These are phyloP conservation scores for Wickerhamiella infanticola DNA, from an alignment of 1,139 yeast genomes.

Conservation along the genomic window DNA sequence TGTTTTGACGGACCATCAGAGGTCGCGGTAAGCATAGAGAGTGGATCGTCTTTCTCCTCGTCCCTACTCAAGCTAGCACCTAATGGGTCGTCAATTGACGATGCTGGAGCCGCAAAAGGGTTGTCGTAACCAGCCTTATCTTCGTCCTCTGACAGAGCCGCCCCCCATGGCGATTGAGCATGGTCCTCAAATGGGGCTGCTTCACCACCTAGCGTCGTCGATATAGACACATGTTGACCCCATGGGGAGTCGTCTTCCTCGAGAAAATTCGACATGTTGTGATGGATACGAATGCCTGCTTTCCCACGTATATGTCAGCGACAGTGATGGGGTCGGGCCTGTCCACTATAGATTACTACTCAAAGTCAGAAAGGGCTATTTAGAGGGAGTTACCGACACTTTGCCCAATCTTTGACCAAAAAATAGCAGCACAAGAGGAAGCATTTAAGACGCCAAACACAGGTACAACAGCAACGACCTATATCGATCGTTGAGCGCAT, in stretches of 20 bases:
- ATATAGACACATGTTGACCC: neutral
- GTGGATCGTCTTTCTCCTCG: neutral
- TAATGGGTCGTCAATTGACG: neutral
- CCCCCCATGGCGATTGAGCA: conserved; percentile 3
- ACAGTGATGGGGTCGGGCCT: no score
- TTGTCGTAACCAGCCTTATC: neutral
- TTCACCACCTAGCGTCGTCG: neutral
- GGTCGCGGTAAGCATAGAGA: neutral
- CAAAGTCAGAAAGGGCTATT: no score
- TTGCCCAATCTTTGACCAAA: no score
- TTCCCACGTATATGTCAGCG: no score
- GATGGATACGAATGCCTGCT: no score
- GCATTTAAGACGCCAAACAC: no score
- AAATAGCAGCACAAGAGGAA: no score
- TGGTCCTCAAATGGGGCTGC: neutral
- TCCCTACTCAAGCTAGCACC: neutral
- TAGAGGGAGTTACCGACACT: no score
- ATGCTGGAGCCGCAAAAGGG: neutral
- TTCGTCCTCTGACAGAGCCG: neutral
- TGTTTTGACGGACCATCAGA: neutral
- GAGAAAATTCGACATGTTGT: conserved; percentile 1
- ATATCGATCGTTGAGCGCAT: no score
- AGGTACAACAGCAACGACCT: no score
- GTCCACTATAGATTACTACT: no score
- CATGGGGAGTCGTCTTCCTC: conserved; percentile 4